Evolutionary conservation across 768 basidiomycete species (phyloP).

Genomic region (Naganishia randhawae): DNA sequence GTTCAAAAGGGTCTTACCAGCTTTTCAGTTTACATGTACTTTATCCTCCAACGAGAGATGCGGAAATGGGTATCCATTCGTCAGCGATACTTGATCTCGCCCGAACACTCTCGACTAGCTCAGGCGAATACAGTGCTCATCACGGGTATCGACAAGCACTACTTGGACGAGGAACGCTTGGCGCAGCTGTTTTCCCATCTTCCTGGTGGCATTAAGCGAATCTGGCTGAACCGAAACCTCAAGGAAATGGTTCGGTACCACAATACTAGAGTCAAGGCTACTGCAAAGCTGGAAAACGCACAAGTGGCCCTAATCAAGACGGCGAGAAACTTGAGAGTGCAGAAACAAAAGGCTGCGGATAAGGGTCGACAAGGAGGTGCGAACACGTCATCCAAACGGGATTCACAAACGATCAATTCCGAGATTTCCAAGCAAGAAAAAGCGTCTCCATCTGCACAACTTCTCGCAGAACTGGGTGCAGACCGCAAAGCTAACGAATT

Average conservation of each 20-base stretch:
- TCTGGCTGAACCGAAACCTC: constrained; percentile 89
- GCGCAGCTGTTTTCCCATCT: constrained; percentile 69
- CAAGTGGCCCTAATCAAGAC: constrained; percentile 73
- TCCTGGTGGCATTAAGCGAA: constrained; percentile 81
- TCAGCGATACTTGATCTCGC: constrained; percentile 74
- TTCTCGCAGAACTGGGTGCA: constrained; percentile 21
- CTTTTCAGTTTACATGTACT: constrained; percentile 82
- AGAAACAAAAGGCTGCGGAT: constrained; percentile 56
- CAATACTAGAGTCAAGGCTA: constrained; percentile 69
- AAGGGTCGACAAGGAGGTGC: constrained; percentile 50
- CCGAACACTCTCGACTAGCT: constrained; percentile 67
- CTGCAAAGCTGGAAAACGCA: constrained; percentile 76
- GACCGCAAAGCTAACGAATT: constrained; percentile 31
- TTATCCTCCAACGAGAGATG: constrained; percentile 78
- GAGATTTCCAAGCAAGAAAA: constrained; percentile 26
- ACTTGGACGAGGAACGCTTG: constrained; percentile 68
- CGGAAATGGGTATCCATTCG: constrained; percentile 70
- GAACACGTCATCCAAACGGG: constrained; percentile 34
- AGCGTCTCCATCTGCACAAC: constrained; percentile 21
- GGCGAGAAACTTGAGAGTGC: constrained; percentile 66
- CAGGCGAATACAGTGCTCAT: constrained; percentile 88
- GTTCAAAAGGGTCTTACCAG: too few species aligned
- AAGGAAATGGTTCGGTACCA: constrained; percentile 81
- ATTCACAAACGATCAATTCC: constrained; percentile 35
- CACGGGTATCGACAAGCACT: constrained; percentile 77